These are phyloP conservation scores for Trichosporon sp. DNA, from an alignment of 1,284 basidiomycete species.

Conservation along the genomic window DNA sequence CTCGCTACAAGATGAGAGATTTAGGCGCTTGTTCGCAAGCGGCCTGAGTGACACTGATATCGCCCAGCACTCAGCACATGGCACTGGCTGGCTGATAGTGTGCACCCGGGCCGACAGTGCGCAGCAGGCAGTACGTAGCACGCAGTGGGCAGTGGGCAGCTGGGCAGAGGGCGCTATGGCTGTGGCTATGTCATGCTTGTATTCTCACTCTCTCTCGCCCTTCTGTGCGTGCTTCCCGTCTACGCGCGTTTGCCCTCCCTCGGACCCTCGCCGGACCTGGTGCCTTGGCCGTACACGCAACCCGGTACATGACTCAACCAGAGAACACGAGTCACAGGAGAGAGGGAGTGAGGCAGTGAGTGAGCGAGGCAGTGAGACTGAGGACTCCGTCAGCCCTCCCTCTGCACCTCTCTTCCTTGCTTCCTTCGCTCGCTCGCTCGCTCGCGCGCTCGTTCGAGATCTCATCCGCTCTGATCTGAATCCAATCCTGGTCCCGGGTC, in stretches of 20 bases:
- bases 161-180: no score
- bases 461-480: background rate
- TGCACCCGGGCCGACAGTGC: background rate
- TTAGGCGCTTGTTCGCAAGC: background rate
- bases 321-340: no score
- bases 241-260: background rate
- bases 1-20: no score
- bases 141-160: background rate
- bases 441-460: background rate
- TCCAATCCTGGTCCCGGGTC: background rate
- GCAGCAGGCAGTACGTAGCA: background rate
- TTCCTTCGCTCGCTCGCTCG: no score
- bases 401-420: no score
- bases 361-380: no score
- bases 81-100: no score
- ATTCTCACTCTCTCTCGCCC: no score
- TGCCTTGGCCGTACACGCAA: background rate
- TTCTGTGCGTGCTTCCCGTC: no score
- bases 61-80: background rate
- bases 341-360: no score
- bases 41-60: background rate
- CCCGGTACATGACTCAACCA: background rate
- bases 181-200: no score
- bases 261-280: background rate
- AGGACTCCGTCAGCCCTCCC: background rate